A percentile compares a stretch with the other conserved stretches of the same genome.
phyloP scores from a whole-genome alignment of 2,329 filamentous ascomycete genomes.

The Rasamsonia emersonii region DNA sequence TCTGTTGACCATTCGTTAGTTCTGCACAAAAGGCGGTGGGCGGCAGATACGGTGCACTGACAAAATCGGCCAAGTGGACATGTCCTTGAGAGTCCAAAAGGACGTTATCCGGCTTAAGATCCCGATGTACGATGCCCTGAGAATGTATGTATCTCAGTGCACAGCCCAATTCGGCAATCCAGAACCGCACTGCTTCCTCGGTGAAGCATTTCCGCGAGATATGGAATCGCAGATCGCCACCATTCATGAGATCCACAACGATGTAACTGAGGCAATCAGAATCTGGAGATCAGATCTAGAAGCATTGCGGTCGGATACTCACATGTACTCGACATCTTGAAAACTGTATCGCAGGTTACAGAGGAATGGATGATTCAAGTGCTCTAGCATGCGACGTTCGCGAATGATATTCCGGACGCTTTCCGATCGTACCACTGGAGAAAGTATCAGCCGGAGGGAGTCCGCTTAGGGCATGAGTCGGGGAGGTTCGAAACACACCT shows the following conservation, averaged over 20 bases:
- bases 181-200: constrained; percentile 92
- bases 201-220: constrained; percentile 97
- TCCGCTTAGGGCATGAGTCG: background rate
- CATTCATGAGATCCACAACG: constrained; percentile 96
- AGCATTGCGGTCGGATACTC: constrained; percentile 28
- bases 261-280: constrained; percentile 56
- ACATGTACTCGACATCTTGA: constrained; percentile 98
- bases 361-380: constrained; percentile 94
- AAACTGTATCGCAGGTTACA: constrained; percentile 99
- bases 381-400: constrained; percentile 94
- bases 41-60: constrained; percentile 49
- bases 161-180: constrained; percentile 91
- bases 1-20: constrained; percentile 45
- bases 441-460: constrained; percentile 16
- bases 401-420: constrained; percentile 97
- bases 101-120: constrained; percentile 89
- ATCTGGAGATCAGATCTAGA: constrained; percentile 1
- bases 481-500: constrained; percentile 48
- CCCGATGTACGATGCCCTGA: constrained; percentile 82
- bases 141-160: constrained; percentile 78
- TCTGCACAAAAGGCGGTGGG: background rate
- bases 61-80: constrained; percentile 95
- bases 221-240: constrained; percentile 92
- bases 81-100: constrained; percentile 82
- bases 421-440: constrained; percentile 84